Conservation (phyloP, 331 rosid species). For the Spiraea crenata region DNA sequence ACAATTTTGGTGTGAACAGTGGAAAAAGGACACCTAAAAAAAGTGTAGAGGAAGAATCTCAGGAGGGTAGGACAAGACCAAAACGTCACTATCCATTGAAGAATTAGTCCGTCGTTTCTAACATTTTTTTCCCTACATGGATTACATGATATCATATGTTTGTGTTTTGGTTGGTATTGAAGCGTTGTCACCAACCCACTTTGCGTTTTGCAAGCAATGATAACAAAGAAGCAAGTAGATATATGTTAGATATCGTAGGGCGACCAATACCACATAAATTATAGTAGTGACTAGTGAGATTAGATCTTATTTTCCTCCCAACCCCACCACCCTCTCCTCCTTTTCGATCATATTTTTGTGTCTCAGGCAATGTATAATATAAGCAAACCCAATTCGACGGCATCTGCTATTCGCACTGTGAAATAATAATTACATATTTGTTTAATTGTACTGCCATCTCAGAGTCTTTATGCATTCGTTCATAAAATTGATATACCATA, state of each 20-base stretch:
- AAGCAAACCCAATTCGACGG: too few species aligned
- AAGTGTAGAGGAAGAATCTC: conserved; percentile 9
- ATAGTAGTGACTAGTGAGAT: not conserved
- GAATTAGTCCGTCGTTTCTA: not conserved
- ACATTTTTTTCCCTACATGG: too few species aligned
- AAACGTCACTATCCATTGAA: conserved; percentile 6
- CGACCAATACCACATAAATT: not conserved
- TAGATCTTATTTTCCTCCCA: not conserved
- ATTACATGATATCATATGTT: too few species aligned
- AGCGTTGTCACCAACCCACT: conserved; percentile 26
- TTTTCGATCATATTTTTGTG: not conserved
- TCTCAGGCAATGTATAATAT: too few species aligned
- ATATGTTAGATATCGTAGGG: not conserved
- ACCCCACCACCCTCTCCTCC: not conserved
- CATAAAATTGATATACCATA: too few species aligned
- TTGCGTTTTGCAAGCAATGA: not conserved
- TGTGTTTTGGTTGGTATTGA: conserved; percentile 11
- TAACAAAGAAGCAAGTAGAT: not conserved
- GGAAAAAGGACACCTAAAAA: conserved; percentile 3
- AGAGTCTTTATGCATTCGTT: too few species aligned
- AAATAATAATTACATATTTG: too few species aligned
- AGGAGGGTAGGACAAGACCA: conserved; percentile 1
- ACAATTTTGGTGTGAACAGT: not conserved
- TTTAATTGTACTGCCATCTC: too few species aligned
- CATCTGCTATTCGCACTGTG: too few species aligned